These are phyloP conservation scores for Litchi chinensis DNA, from an alignment of 345 rosid species.

Conservation along the genomic window DNA sequence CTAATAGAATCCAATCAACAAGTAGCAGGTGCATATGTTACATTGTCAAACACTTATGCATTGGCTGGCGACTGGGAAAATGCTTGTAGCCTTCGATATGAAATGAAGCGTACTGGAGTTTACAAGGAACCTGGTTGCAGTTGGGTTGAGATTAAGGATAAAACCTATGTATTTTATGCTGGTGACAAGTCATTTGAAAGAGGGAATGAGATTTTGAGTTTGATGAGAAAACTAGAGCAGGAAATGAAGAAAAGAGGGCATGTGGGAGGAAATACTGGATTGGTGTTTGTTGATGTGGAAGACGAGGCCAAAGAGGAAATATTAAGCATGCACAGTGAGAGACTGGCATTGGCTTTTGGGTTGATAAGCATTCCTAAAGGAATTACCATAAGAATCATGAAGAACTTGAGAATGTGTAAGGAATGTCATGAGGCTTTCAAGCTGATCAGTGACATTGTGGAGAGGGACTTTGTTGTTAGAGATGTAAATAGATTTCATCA, in stretches of 20 bases:
- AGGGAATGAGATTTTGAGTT: constrained; percentile 40
- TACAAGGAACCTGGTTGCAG: constrained; percentile 77
- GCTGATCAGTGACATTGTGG: constrained; percentile 57
- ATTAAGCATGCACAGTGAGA: constrained; percentile 70
- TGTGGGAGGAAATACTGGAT: constrained; percentile 38
- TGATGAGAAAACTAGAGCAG: constrained; percentile 54
- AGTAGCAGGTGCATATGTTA: constrained; percentile 65
- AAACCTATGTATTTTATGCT: constrained; percentile 51
- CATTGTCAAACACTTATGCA: constrained; percentile 68
- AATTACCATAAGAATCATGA: constrained; percentile 54
- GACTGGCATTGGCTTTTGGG: constrained; percentile 66
- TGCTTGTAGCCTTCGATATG: constrained; percentile 47
- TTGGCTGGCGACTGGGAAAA: constrained; percentile 68
- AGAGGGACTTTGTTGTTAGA: constrained; percentile 65
- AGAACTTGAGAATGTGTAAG: constrained; percentile 75
- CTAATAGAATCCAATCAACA: constrained; percentile 57
- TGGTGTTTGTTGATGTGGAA: constrained; percentile 63
- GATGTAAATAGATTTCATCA: constrained; percentile 81
- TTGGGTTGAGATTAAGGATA: constrained; percentile 68
- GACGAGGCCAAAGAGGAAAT: constrained; percentile 63
- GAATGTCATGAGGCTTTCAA: constrained; percentile 78
- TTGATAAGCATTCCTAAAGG: constrained; percentile 50
- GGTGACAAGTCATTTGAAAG: constrained; percentile 52
- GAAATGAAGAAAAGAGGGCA: constrained; percentile 65
- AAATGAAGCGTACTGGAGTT: constrained; percentile 66